Base-by-base conservation (phyloP, 257 asterid genomes). In the Solanum rostratum region DNA sequence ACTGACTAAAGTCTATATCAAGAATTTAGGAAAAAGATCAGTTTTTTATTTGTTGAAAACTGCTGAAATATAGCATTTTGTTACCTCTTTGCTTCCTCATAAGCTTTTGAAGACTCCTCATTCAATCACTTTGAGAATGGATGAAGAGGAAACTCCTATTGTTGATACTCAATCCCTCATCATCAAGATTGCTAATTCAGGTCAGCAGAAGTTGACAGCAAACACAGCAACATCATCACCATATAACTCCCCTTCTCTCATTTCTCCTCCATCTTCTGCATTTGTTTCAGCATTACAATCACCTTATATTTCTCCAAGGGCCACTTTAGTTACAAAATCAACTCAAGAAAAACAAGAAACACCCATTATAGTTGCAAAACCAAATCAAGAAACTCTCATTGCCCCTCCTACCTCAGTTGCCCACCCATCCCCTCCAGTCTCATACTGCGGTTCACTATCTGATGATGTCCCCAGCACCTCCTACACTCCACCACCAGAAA, bases 381-480 rank as follows among this genome's bases (percentile, higher is more conserved):
- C 76, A 68, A 78, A 49, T 8, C 27, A 78, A 78, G 82, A 78
- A 78, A 78, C 62, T 50, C 82, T 15, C 16, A 9, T 16, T 50
- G 82, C 18, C 50, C 62, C 45, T 78, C 82, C 59, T 39, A 80
- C 92, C 43, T 86, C 92, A 80, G 87, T 86, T 54, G 84, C 95
- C 54, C 93, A 86, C 82, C 90, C 93, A 27, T 91, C 96, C 3
- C 94, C 97, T 29, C 97, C 93, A 53, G 92, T 87, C 0, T 95
- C 99, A 2, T 91, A 89, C 85, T 81, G 89, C 83, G 95, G 95
- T 68, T 93, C 98, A 27, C 97, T 88, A 80, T 94, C 98, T 19
- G 98, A 95, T 86, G 99, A 93, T 87, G 62, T 95, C 57, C 97
- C 98, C 6, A 93, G 95, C 89, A 92, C 98, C 84, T 95, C 99